Evolutionary conservation across 108 stramenopile genomes (phyloP), one percentile per base, ranked within the genome.

Genomic region (Nitzschia sp.): DNA sequence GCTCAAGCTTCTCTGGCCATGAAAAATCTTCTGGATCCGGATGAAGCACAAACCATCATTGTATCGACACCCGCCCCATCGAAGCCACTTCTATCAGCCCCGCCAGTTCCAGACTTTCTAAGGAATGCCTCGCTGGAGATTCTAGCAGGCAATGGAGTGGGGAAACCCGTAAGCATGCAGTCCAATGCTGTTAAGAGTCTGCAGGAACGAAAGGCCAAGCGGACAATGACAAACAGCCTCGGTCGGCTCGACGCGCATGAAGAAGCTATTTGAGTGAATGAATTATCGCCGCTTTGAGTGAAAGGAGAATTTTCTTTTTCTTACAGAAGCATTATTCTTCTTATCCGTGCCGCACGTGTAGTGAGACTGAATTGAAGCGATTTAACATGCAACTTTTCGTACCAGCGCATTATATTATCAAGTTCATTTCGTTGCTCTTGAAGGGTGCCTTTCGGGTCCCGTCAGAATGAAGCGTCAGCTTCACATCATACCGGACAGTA

Each of bases 111-210:
- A 6, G 71, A 45, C 19, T 72, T 64, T 47, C 44, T 64, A 4
- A 50, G 53, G 21, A 32, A 65, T n/a, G 63, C 62, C 2, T 72
- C 71, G 22, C 21, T 61, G 26, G 71, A 72, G 17, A 72, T 72
- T 21, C 54, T 72, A 2, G 6, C 31, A 8, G 31, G 64, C 27
- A 61, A 61, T 45, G 64, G 48, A 13, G 30, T 52, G 47, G 53
- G 69, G 3, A 28, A 57, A 23, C 44, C 62, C 17, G 26, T 55
- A 21, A 53, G 48, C 29, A 63, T 63, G 29, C 71, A 72, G 36
- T 25, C 44, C n/a, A n/a, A 46, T 6, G 71, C 71, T 9, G 54
- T 72, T n/a, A 52, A 64, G 44, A 64, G 41, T 56, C 21, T 72
- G 44, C 61, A 72, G 29, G 63, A 45, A 44, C 71, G 71, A 1